Base-by-base conservation (phyloP, 164 flowering plant genomes). In the Aristolochia californica region DNA sequence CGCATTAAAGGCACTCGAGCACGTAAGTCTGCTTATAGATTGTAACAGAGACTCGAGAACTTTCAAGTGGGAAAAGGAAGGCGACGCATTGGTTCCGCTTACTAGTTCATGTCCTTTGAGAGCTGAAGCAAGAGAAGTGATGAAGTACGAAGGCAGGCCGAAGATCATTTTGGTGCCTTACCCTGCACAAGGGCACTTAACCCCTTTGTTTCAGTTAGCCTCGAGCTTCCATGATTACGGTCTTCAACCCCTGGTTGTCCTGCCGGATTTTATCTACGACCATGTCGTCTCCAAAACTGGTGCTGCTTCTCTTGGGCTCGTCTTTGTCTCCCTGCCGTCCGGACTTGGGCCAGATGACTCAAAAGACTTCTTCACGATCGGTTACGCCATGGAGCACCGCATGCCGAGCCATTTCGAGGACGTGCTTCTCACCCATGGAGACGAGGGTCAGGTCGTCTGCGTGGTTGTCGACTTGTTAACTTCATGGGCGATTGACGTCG, bases 101-200 rank as follows among this genome's bases (percentile, higher is more conserved):
- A n/a, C n/a, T n/a, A n/a, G n/a, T n/a, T n/a, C n/a, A n/a, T n/a
- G n/a, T n/a, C n/a, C n/a, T n/a, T n/a, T n/a, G n/a, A 34, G 9
- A 34, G 40, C 40, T 5, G 9, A 34, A 34, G 40, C 5, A 8
- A 34, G 10, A 34, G 40, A 34, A 34, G 30, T n/a, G 15, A 56
- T 70, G 74, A 71, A 68, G 72, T 51, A 34, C 59, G 50, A 13
- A 17, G 58, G 56, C 57, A 72, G 59, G 60, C 61, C 74, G 15
- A 71, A 52, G 55, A 62, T 84, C 13, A 28, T 86, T n/a, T 24
- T 89, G 62, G 79, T 86, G 52, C 97, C 97, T 24, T 89, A 84
- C 57, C 95, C 97, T 28, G 91, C 95, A 21, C 95, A 81, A 43
- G 95, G 97, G 2, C 97, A 89, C 67, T 88, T 89, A 13, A 84